Conservation (phyloP, 2,329 filamentous ascomycete species). For the Xylaria polymorpha region DNA sequence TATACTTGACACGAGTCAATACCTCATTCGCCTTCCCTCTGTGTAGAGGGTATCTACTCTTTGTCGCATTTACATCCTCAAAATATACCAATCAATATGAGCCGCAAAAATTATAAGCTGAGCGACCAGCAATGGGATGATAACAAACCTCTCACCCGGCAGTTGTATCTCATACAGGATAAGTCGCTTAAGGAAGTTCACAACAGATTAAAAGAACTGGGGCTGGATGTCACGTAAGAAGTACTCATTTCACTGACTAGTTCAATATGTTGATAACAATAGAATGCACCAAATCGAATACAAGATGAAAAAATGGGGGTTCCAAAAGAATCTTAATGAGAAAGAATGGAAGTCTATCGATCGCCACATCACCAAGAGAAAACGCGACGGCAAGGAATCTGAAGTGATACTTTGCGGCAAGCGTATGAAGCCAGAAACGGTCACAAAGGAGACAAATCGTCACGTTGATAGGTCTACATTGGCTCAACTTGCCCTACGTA, state of each 20-base stretch:
- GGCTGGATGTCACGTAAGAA: slow-evolving; percentile 17
- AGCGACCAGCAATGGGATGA: slow-evolving; percentile 23
- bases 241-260: slow-evolving; percentile 10
- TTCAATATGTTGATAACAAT: slow-evolving; percentile 19
- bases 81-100: slow-evolving; percentile 23
- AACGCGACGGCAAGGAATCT: slow-evolving; percentile 7
- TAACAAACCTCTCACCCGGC: slow-evolving; percentile 15
- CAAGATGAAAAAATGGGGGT: slow-evolving; percentile 24
- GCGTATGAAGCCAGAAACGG: slow-evolving; percentile 20
- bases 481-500: slow-evolving; percentile 11
- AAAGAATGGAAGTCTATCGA: slow-evolving; percentile 12
- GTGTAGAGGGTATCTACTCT: neutral
- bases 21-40: slow-evolving; percentile 1
- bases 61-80: slow-evolving; percentile 13
- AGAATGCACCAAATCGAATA: slow-evolving; percentile 5
- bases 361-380: slow-evolving; percentile 19
- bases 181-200: slow-evolving; percentile 18
- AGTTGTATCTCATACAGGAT: slow-evolving; percentile 15
- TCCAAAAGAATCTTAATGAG: slow-evolving; percentile 24
- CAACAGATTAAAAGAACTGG: slow-evolving; percentile 3
- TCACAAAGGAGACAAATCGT: slow-evolving; percentile 23
- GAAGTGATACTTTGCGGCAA: slow-evolving; percentile 27
- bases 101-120: slow-evolving; percentile 17
- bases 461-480: slow-evolving; percentile 16
- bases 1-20: slow-evolving; percentile 17